These are phyloP conservation scores for Neodidymelliopsis sp. DNA, from an alignment of 2,329 filamentous ascomycete species.

Conservation along the genomic window DNA sequence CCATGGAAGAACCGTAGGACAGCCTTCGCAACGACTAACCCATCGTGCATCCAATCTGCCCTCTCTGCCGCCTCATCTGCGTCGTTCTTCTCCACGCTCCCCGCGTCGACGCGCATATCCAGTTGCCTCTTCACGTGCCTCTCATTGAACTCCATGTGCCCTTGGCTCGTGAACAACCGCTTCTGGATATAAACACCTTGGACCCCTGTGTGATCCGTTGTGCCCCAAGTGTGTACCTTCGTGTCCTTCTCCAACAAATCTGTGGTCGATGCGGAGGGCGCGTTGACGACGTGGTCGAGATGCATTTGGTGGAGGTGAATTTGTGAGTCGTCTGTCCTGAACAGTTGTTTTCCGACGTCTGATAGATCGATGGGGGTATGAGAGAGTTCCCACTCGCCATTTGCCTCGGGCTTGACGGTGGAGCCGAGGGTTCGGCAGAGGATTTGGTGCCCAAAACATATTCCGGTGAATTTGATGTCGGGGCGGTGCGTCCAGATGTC, in stretches of 20 bases:
- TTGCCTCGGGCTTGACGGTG: constrained; percentile 46
- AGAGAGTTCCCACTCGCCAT: constrained; percentile 57
- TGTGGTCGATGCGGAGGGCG: constrained; percentile 38
- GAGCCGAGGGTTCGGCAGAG: constrained; percentile 55
- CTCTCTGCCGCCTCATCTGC: constrained; percentile 44
- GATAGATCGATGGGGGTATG: constrained; percentile 54
- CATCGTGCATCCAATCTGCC: constrained; percentile 45
- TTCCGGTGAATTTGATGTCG: constrained; percentile 59
- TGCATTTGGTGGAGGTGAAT: constrained; percentile 59
- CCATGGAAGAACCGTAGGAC: constrained; percentile 45
- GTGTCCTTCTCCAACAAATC: constrained; percentile 41
- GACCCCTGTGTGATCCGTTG: constrained; percentile 53
- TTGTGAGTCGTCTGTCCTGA: constrained; percentile 42
- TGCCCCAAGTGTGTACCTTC: constrained; percentile 59
- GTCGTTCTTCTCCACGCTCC: constrained; percentile 49
- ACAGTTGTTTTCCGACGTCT: constrained; percentile 51
- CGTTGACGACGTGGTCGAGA: constrained; percentile 52
- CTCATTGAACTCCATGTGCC: constrained; percentile 58
- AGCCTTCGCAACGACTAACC: constrained; percentile 37
- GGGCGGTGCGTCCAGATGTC: constrained; percentile 61
- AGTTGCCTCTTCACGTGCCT: constrained; percentile 56
- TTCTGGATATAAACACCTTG: constrained; percentile 57
- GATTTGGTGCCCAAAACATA: constrained; percentile 60
- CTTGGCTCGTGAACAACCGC: constrained; percentile 57
- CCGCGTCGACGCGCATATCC: constrained; percentile 54